These are phyloP conservation scores for Theobroma cacao DNA, from an alignment of 345 rosid genomes.

Conservation along the genomic window DNA sequence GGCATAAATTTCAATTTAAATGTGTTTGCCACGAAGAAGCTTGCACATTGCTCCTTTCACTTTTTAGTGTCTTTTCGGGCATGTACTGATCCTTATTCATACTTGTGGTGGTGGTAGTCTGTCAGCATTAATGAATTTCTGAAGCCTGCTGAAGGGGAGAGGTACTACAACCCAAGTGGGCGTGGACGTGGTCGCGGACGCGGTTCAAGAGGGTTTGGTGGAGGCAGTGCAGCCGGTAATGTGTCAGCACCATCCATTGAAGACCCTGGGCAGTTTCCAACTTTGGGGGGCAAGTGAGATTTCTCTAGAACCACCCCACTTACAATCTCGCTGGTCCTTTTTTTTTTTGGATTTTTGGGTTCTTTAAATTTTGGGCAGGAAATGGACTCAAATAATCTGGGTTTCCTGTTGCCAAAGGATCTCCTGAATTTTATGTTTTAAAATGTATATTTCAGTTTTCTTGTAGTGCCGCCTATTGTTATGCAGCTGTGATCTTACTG, in stretches of 20 bases:
- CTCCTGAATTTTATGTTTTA: constrained; percentile 27
- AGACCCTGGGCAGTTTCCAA: constrained; percentile 69
- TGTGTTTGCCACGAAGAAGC: too few species aligned
- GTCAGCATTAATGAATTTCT: constrained; percentile 68
- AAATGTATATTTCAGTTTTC: constrained; percentile 35
- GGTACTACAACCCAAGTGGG: constrained; percentile 31
- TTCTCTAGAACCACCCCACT: constrained; percentile 12
- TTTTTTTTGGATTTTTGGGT: constrained; percentile 27
- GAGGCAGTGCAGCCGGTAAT: constrained; percentile 20
- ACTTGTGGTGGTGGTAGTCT: constrained; percentile 31
- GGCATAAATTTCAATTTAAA: neutral
- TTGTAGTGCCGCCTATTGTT: constrained; percentile 12
- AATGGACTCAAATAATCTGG: constrained; percentile 36
- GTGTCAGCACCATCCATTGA: constrained; percentile 55
- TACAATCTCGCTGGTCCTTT: neutral
- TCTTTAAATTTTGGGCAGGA: constrained; percentile 23
- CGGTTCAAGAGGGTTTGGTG: constrained; percentile 37
- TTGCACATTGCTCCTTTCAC: too few species aligned
- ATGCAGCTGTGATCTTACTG: constrained; percentile 16
- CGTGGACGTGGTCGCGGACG: constrained; percentile 54
- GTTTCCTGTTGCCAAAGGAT: constrained; percentile 27
- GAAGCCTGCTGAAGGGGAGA: constrained; percentile 68
- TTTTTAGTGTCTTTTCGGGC: neutral
- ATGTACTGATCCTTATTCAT: neutral
- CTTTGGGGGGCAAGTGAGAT: constrained; percentile 59